phyloP scores from a whole-genome alignment of 768 basidiomycete genomes.

The Mycena metata region DNA sequence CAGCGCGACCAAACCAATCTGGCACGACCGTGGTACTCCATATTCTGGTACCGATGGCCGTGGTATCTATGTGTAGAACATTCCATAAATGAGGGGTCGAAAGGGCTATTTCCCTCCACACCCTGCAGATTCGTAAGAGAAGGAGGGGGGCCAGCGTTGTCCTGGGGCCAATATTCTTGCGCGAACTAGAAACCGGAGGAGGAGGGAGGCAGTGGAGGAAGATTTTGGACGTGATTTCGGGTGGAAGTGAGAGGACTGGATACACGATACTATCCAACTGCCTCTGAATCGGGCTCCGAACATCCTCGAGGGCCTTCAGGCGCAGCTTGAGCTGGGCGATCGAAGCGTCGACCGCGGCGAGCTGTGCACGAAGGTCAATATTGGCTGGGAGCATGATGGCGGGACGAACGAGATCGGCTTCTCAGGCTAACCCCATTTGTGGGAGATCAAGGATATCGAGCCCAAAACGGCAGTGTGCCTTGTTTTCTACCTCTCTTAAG shows the following conservation, averaged over 20 bases:
- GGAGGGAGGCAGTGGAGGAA: neutral
- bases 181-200: neutral
- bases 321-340: neutral
- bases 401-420: too few species aligned
- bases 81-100: neutral
- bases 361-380: neutral
- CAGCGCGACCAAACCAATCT: too few species aligned
- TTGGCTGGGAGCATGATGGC: too few species aligned
- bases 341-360: neutral
- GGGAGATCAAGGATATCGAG: too few species aligned
- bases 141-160: neutral
- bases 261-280: neutral
- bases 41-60: too few species aligned
- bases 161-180: too few species aligned
- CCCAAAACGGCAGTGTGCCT: too few species aligned
- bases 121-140: slow-evolving; percentile 7
- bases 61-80: too few species aligned
- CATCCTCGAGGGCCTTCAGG: neutral
- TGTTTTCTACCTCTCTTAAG: too few species aligned
- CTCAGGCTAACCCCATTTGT: too few species aligned
- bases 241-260: neutral
- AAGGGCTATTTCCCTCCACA: slow-evolving; percentile 10
- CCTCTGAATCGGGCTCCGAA: neutral
- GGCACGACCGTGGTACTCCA: too few species aligned
- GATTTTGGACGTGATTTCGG: neutral